Evolutionary conservation across 2,329 filamentous ascomycete species (phyloP).

Genomic region (Sclerotinia minor): DNA sequence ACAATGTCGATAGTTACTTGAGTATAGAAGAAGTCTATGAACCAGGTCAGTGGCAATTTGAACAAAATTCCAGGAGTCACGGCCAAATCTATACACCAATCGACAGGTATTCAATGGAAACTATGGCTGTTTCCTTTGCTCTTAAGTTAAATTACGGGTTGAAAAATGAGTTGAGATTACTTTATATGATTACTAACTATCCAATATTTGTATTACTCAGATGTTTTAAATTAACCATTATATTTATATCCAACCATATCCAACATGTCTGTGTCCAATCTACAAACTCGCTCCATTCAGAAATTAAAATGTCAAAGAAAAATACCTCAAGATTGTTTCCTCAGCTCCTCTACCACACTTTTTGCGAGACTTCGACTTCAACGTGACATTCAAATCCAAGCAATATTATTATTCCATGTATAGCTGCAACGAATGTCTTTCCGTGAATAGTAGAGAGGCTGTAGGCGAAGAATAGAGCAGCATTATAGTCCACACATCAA

Average conservation of each 20-base stretch:
- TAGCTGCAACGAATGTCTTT: too few relatives aligned
- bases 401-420: too few relatives aligned
- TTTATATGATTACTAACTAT: neutral
- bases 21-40: too few relatives aligned
- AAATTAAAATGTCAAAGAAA: too few relatives aligned
- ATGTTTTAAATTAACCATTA: neutral
- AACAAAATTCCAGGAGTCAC: too few relatives aligned
- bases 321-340: neutral
- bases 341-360: too few relatives aligned
- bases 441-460: neutral
- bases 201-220: neutral
- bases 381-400: neutral
- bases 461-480: too few relatives aligned
- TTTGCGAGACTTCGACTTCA: neutral
- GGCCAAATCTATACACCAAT: neutral
- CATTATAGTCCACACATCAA: neutral
- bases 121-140: neutral
- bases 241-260: too few relatives aligned
- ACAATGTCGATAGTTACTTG: too few relatives aligned
- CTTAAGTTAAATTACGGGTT: neutral
- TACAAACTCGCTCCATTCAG: neutral
- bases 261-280: accelerated
- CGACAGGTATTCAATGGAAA: too few relatives aligned
- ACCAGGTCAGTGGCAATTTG: too few relatives aligned
- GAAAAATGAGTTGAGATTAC: neutral